Evolutionary conservation across 2,329 filamentous ascomycete species (phyloP).

Genomic region (Dactylella cylindrospora): DNA sequence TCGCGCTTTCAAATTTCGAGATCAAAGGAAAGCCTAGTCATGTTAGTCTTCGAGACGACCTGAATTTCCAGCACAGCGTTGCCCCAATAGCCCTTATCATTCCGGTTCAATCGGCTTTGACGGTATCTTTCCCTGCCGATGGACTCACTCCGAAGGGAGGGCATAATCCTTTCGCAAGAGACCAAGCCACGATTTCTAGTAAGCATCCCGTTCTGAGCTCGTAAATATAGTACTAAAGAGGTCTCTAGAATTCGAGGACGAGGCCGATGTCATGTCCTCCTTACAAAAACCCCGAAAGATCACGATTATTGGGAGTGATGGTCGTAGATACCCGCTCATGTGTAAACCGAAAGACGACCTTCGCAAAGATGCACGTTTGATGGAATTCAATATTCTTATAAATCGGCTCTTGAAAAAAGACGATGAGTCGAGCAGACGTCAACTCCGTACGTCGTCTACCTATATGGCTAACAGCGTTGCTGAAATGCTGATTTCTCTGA

Average conservation of each 20-base stretch:
- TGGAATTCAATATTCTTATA: constrained; percentile 99
- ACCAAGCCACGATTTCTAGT: constrained; percentile 76
- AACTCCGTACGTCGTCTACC: constrained; percentile 63
- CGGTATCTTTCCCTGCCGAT: constrained; percentile 72
- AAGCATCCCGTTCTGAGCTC: constrained; percentile 32
- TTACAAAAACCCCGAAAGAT: constrained; percentile 90
- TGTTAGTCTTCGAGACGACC: constrained; percentile 74
- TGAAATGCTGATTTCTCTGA: constrained; percentile 33
- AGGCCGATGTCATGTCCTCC: constrained; percentile 86
- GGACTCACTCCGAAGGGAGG: constrained; percentile 68
- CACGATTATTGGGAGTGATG: constrained; percentile 83
- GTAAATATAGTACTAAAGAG: background rate
- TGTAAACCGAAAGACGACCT: constrained; percentile 99
- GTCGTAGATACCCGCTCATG: constrained; percentile 81
- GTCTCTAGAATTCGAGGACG: constrained; percentile 68
- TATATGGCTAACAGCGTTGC: constrained; percentile 1
- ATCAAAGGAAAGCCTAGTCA: constrained; percentile 69
- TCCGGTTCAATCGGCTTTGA: constrained; percentile 80
- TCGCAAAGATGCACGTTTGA: constrained; percentile 92
- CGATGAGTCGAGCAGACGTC: constrained; percentile 82
- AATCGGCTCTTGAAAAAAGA: constrained; percentile 91
- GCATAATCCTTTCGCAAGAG: constrained; percentile 83
- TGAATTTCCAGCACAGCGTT: constrained; percentile 79
- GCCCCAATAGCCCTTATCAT: constrained; percentile 85
- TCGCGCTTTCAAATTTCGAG: constrained; percentile 77